phyloP scores from a whole-genome alignment of 345 rosid species.

The Brassica napus region Da-Ae NC_063449.1:9256001-9256500 shows the following conservation, averaged over 20 bases:
- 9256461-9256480: constrained; percentile 54
- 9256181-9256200: constrained; percentile 75
- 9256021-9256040: constrained; percentile 63
- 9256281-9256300: constrained; percentile 74
- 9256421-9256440: constrained; percentile 60
- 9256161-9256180: constrained; percentile 62
- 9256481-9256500: constrained; percentile 65
- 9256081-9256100: constrained; percentile 61
- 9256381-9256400: constrained; percentile 74
- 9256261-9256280: constrained; percentile 77
- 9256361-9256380: constrained; percentile 58
- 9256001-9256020: constrained; percentile 50
- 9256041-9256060: constrained; percentile 55
- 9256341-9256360: constrained; percentile 73
- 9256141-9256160: constrained; percentile 76
- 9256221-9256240: constrained; percentile 62
- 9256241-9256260: constrained; percentile 56
- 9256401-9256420: constrained; percentile 70
- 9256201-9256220: constrained; percentile 69
- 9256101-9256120: constrained; percentile 52
- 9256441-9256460: constrained; percentile 60
- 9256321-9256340: constrained; percentile 65
- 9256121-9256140: constrained; percentile 55
- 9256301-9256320: constrained; percentile 79
- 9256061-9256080: constrained; percentile 52